Percentiles rank a stretch among this genome's conserved stretches.
phyloP scores from a whole-genome alignment of 257 asterid genomes.

The Ilex asprella region DNA sequence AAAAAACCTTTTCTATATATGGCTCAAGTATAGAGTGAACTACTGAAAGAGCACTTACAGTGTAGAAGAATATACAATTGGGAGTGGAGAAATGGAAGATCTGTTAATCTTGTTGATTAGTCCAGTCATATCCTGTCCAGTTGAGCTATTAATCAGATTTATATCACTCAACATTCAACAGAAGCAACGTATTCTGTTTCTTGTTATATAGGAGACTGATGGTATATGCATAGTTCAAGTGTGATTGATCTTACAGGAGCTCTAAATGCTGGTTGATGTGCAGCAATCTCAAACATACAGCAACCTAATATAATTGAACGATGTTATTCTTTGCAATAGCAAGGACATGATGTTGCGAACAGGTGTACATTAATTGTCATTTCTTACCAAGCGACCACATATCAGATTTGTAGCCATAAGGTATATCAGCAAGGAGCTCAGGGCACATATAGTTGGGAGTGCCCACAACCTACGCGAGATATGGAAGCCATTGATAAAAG shows the following conservation, averaged over 20 bases:
- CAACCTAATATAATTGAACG: conserved; percentile 47
- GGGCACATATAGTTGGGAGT: conserved; percentile 96
- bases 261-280: conserved; percentile 78
- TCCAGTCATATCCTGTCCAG: conserved; percentile 78
- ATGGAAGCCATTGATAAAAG: no score
- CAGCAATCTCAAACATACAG: conserved; percentile 96
- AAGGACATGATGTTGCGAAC: neutral
- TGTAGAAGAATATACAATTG: conserved; percentile 77
- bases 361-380: neutral
- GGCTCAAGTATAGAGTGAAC: no score
- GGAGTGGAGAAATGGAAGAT: conserved; percentile 80
- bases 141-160: conserved; percentile 8
- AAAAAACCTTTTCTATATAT: no score
- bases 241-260: conserved; percentile 61
- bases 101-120: conserved; percentile 89
- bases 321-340: neutral
- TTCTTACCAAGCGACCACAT: conserved; percentile 86
- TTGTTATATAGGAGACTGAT: no score
- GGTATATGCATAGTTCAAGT: no score
- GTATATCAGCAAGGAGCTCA: conserved; percentile 77
- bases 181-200: no score
- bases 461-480: conserved; percentile 49
- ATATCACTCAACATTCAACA: conserved; percentile 7
- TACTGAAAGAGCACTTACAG: conserved; percentile 45
- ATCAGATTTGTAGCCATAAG: conserved; percentile 94